Evolutionary conservation across 371 early-diverging fungal genomes (phyloP).

Genomic region (Mortierella sp.): DNA sequence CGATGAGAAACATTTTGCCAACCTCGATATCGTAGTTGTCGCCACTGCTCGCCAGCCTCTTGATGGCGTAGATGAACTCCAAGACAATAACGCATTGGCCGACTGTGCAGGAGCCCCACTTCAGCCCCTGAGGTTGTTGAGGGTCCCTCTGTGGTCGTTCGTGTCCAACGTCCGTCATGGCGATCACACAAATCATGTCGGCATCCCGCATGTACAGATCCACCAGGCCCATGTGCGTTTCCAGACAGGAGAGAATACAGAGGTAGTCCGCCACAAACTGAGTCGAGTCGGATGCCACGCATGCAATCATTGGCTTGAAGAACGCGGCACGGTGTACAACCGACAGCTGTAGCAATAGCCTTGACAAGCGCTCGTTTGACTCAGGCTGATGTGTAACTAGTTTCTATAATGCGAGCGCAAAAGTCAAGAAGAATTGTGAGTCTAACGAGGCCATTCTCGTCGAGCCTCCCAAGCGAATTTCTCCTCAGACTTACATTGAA

Average conservation of each 20-base stretch:
- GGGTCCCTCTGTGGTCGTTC: slow-evolving; percentile 41
- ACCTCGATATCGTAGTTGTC: slow-evolving; percentile 70
- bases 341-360: slow-evolving; percentile 61
- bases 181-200: slow-evolving; percentile 73
- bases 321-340: slow-evolving; percentile 59
- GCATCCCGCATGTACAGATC: slow-evolving; percentile 77
- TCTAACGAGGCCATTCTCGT: no score
- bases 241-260: slow-evolving; percentile 62
- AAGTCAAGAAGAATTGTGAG: not conserved
- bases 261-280: slow-evolving; percentile 62
- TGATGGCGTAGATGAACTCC: slow-evolving; percentile 72
- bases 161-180: slow-evolving; percentile 69
- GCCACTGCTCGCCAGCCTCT: slow-evolving; percentile 57
- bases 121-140: slow-evolving; percentile 21
- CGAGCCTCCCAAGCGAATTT: no score
- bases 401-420: slow-evolving; percentile 22
- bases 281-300: slow-evolving; percentile 71
- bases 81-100: slow-evolving; percentile 72
- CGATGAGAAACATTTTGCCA: slow-evolving; percentile 76
- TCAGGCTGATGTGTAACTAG: slow-evolving; percentile 51
- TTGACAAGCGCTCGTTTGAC: slow-evolving; percentile 51
- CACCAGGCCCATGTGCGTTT: slow-evolving; percentile 67
- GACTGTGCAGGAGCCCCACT: slow-evolving; percentile 73
- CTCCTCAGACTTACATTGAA: slow-evolving; percentile 54
- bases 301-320: slow-evolving; percentile 70